These are phyloP conservation scores for Pythium diclinum DNA, from an alignment of 352 stramenopile species.

Conservation along the genomic window DNA sequence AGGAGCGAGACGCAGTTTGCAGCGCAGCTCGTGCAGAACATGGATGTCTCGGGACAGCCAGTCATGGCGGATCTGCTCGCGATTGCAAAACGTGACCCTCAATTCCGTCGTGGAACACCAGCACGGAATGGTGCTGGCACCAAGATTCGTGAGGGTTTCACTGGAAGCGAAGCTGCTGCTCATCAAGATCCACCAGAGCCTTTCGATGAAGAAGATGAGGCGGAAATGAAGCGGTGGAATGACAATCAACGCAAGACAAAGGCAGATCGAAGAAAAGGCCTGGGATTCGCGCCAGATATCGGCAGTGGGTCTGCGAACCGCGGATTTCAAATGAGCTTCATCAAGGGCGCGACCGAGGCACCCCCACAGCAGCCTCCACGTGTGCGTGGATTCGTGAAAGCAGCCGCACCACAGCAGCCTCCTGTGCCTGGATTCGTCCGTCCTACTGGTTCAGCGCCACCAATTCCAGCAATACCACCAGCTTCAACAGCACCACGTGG, in stretches of 20 bases:
- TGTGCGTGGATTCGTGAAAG: conserved; percentile 29
- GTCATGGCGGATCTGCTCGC: conserved; percentile 54
- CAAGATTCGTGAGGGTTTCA: not conserved
- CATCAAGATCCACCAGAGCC: not conserved
- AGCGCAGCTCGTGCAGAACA: conserved; percentile 77
- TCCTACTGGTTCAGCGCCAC: conserved; percentile 3
- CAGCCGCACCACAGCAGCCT: conserved; percentile 5
- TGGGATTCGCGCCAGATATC: conserved; percentile 46
- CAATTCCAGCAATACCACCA: not conserved
- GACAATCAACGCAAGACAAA: conserved; percentile 55
- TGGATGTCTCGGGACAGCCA: conserved; percentile 69
- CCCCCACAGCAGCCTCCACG: conserved; percentile 10
- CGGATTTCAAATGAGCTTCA: conserved; percentile 14
- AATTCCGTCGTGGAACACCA: conserved; percentile 47
- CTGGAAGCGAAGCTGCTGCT: not conserved
- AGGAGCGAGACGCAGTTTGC: conserved; percentile 71
- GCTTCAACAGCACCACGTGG: not conserved
- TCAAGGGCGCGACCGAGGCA: conserved; percentile 8
- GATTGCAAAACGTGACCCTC: conserved; percentile 45
- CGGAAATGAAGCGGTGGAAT: conserved; percentile 59
- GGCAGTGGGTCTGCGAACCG: not conserved
- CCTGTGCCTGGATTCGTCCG: conserved; percentile 26
- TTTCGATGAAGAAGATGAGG: conserved; percentile 43
- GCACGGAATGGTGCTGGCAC: not conserved
- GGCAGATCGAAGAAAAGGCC: conserved; percentile 60